Evolutionary conservation across 257 asterid genomes (phyloP).

Genomic region (Parsonsia alboflavescens): DNA sequence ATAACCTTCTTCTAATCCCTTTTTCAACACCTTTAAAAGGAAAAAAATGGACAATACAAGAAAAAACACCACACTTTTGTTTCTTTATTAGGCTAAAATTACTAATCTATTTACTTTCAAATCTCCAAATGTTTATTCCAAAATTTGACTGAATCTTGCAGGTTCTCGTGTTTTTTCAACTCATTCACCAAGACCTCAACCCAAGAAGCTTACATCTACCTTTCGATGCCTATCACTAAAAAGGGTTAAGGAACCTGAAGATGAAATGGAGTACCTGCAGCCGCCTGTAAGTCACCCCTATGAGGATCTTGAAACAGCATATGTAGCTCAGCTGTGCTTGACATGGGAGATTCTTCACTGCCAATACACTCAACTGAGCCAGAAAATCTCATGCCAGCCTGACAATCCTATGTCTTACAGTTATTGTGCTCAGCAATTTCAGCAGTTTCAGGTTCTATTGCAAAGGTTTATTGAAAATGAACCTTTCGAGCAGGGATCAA

Average conservation of each 20-base stretch:
- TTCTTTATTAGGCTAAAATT: background rate
- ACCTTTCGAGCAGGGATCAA: constrained; percentile 77
- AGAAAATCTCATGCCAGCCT: constrained; percentile 57
- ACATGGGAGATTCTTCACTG: constrained; percentile 97
- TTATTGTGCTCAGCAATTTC: constrained; percentile 87
- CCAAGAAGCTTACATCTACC: constrained; percentile 76
- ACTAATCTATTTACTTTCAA: background rate
- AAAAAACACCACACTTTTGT: background rate
- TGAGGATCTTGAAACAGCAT: constrained; percentile 79
- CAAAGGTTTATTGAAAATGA: constrained; percentile 90
- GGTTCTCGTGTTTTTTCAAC: constrained; percentile 48
- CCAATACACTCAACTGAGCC: constrained; percentile 78
- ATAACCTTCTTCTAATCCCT: background rate
- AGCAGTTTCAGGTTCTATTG: constrained; percentile 81
- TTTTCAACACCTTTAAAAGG: background rate
- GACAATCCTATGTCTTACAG: constrained; percentile 57
- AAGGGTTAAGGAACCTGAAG: constrained; percentile 56
- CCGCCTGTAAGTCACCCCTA: constrained; percentile 48
- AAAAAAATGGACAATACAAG: background rate
- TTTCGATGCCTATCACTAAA: constrained; percentile 79
- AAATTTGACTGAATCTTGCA: constrained; percentile 24
- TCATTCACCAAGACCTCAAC: constrained; percentile 66
- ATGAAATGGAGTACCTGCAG: constrained; percentile 76
- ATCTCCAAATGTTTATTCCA: constrained; percentile 4
- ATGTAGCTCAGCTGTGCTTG: constrained; percentile 85